Evolutionary conservation across 345 rosid species (phyloP), one percentile per base, ranked within the genome.

Genomic region (Anacardium occidentale): DNA sequence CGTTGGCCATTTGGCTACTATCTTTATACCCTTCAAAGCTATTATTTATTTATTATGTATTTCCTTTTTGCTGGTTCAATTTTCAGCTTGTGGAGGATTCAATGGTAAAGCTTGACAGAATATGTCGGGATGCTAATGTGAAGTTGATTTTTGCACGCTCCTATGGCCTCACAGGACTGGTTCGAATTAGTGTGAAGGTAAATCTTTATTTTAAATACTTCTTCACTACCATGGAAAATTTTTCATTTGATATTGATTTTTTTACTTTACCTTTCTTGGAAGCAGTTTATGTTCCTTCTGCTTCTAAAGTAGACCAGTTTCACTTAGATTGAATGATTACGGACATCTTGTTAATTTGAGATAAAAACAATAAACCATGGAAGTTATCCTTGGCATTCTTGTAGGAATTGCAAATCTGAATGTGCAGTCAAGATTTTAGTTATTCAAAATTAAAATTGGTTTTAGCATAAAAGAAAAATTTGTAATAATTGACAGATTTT

Each of bases 121-220:
- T 92, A 47, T 95, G 99, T 70, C 71, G 96, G 81, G 93, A 89
- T 74, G 94, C 91, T 44, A 84, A 91, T 72, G 97, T 92, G 59
- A 85, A 81, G 91, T 78, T 95, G 88, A 83, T 92, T 71, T 89
- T 95, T 82, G 98, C 91, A 71, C 98, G 99, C 71, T 89, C 98
- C 32, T 95, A 95, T 74, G 99, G 98, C 74, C 93, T 95, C 81
- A 80, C 91, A 66, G 99, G 99, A 66, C 75, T 90, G 80, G 94
- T 91, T 76, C 91, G 97, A 56, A 80, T 88, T 76, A 87, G 97
- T 85, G 88, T 91, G 68, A 92, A 95, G 96, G 99, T 95, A 79
- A 70, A 62, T 24, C 29, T 50, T 60, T 60, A 48, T 32, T 12
- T 54, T 42, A 62, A 34, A 62, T 20, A 55, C 55, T 62, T 61